Evolutionary conservation across 2,329 filamentous ascomycete genomes (phyloP).

Genomic region (Allantophomopsis lycopodina): DNA sequence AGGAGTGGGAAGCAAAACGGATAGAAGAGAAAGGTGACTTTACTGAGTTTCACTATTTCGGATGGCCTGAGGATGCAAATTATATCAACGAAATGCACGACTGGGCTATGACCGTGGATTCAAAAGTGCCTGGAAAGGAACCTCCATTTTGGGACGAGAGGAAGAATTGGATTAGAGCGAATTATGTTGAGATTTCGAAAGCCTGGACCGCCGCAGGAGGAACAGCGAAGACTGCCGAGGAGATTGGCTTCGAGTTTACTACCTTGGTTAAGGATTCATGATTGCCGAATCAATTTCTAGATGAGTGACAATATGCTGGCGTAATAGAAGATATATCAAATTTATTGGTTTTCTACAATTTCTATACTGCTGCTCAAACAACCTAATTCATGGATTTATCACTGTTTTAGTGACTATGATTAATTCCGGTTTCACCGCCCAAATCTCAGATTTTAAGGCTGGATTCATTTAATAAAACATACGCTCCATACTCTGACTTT

Average conservation of each 20-base stretch:
- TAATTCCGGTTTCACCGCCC: too few species aligned
- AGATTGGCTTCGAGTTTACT: slow-evolving; percentile 53
- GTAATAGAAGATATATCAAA: too few species aligned
- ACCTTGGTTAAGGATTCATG: neutral
- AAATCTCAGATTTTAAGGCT: too few species aligned
- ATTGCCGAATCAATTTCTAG: too few species aligned
- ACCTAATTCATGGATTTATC: too few species aligned
- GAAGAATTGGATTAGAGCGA: slow-evolving; percentile 57
- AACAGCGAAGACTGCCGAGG: slow-evolving; percentile 48
- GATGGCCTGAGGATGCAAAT: slow-evolving; percentile 44
- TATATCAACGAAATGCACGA: slow-evolving; percentile 58
- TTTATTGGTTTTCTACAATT: too few species aligned
- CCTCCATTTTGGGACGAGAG: slow-evolving; percentile 60
- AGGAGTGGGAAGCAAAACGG: slow-evolving; percentile 45
- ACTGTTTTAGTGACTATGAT: too few species aligned
- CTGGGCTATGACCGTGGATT: slow-evolving; percentile 39
- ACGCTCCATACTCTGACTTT: too few species aligned
- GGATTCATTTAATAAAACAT: too few species aligned
- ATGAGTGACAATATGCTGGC: too few species aligned
- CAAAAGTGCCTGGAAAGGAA: slow-evolving; percentile 42
- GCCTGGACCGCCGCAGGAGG: slow-evolving; percentile 56
- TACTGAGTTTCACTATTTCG: slow-evolving; percentile 32
- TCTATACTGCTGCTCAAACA: too few species aligned
- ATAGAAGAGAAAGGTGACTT: slow-evolving; percentile 25
- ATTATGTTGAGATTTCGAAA: slow-evolving; percentile 56